Conservation (phyloP, 352 stramenopile species). For the Globisporangium iwayamae region DNA sequence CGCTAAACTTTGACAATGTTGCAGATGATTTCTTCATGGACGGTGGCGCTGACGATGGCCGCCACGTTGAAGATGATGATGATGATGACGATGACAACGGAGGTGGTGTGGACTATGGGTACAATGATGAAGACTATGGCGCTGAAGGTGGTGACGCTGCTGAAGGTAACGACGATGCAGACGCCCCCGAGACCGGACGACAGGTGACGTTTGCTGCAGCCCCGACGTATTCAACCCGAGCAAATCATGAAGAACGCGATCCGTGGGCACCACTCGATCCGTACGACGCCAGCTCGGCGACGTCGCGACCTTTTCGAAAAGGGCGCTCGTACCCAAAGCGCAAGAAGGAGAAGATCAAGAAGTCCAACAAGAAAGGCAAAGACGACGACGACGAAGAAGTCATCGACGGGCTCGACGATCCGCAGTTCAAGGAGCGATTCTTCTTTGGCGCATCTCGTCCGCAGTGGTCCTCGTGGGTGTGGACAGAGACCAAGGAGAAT, state of each 20-base stretch:
- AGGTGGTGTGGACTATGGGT: slow-evolving; percentile 19
- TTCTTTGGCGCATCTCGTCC: slow-evolving; percentile 40
- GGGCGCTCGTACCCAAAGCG: slow-evolving; percentile 59
- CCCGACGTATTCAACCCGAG: neutral
- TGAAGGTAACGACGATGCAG: neutral
- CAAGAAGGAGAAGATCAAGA: slow-evolving; percentile 34
- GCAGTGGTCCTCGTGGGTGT: slow-evolving; percentile 76
- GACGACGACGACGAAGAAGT: slow-evolving; percentile 34
- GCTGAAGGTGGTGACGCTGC: slow-evolving; percentile 6
- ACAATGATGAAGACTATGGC: slow-evolving; percentile 7
- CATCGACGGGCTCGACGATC: slow-evolving; percentile 54
- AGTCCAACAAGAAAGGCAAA: slow-evolving; percentile 34
- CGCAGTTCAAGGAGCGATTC: slow-evolving; percentile 61
- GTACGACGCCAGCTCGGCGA: slow-evolving; percentile 69
- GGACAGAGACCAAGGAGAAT: slow-evolving; percentile 48
- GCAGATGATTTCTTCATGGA: slow-evolving; percentile 29
- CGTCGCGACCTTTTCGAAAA: slow-evolving; percentile 69
- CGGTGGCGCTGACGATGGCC: slow-evolving; percentile 22
- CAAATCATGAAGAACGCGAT: slow-evolving; percentile 34
- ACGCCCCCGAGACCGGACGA: neutral
- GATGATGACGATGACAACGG: slow-evolving; percentile 31
- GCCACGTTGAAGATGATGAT: slow-evolving; percentile 26
- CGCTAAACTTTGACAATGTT: slow-evolving; percentile 45
- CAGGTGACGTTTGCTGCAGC: slow-evolving; percentile 13
- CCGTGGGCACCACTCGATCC: slow-evolving; percentile 70